Evolutionary conservation across 129 eudicot species (phyloP).

Genomic region (carrot (Daucus carota)): DNA sequence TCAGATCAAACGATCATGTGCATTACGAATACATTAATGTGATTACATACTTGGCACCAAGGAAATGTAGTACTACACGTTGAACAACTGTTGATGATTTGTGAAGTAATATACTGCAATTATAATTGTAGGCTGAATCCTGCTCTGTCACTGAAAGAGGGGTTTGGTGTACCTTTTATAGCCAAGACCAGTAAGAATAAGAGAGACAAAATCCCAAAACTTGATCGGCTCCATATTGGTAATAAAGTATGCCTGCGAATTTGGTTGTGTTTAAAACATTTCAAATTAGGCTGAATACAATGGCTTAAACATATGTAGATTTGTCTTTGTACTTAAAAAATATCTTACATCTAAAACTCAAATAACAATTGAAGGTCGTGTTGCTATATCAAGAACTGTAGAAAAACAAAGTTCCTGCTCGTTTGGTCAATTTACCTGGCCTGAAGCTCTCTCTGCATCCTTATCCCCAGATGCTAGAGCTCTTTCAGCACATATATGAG

Average conservation of each 20-base stretch:
- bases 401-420: not conserved
- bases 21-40: not conserved
- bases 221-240: constrained; percentile 91
- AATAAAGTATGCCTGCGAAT: constrained; percentile 83
- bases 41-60: not conserved
- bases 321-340: not conserved
- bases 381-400: not conserved
- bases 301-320: not conserved
- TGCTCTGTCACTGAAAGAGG: not conserved
- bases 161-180: constrained; percentile 61
- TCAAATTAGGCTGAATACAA: not conserved
- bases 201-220: constrained; percentile 83
- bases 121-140: not conserved
- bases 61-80: not conserved
- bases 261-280: not conserved
- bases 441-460: constrained; percentile 78
- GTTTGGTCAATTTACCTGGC: constrained; percentile 43
- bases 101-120: not conserved
- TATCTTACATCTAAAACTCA: not conserved
- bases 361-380: not conserved
- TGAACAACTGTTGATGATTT: not conserved
- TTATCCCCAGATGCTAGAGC: constrained; percentile 73
- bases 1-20: constrained; percentile 14
- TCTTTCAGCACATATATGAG: constrained; percentile 96
- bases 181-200: constrained; percentile 89